A percentile compares a stretch with the other conserved stretches of the same genome.
phyloP scores from a whole-genome alignment of 140 eudicot genomes.

The Bidens hawaiensis region DNA sequence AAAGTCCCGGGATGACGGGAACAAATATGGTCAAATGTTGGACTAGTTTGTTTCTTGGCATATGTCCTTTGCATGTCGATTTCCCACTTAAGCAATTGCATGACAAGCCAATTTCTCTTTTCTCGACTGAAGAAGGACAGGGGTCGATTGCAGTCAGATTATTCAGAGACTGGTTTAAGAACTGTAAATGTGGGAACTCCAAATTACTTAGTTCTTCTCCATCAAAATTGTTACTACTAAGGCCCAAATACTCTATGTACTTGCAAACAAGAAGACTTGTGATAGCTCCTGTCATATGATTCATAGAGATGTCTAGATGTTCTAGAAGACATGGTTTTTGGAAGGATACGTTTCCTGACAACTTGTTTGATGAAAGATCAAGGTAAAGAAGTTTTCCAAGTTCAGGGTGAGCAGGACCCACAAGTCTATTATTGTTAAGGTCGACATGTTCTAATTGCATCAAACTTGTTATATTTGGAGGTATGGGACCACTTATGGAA shows the following conservation, averaged over 20 bases:
- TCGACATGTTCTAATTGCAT: background rate
- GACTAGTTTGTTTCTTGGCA: background rate
- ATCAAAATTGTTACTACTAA: background rate
- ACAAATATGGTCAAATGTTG: background rate
- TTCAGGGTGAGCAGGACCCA: too few species aligned
- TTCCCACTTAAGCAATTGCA: background rate
- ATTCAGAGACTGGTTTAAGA: background rate
- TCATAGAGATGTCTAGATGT: slow-evolving; percentile 4
- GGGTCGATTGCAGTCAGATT: background rate
- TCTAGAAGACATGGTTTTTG: background rate
- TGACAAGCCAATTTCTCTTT: background rate
- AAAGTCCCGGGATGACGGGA: background rate
- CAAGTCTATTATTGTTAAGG: too few species aligned
- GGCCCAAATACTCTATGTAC: background rate
- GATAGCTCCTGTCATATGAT: background rate
- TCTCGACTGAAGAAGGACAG: background rate
- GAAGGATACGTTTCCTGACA: background rate
- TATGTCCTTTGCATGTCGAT: background rate
- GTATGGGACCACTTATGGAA: background rate
- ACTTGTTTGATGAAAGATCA: background rate
- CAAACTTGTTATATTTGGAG: background rate
- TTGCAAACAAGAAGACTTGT: background rate
- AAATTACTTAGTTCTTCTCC: background rate
- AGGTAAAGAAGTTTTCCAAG: too few species aligned
- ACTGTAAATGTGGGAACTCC: background rate